Evolutionary conservation across 129 eudicot genomes (phyloP), one percentile per base, ranked within the genome.

Genomic region (Centella asiatica): DNA sequence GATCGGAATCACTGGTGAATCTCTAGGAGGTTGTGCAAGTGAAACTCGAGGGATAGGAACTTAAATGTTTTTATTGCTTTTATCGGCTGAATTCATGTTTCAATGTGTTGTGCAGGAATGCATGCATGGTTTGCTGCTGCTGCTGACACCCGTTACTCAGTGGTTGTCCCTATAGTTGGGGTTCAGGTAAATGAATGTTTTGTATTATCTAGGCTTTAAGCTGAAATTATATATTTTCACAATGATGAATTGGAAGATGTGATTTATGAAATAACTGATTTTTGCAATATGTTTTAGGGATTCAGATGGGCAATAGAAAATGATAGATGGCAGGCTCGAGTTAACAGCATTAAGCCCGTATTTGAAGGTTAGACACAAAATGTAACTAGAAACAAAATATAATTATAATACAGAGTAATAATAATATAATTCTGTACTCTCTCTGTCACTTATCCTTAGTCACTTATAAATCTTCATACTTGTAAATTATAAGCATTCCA

Each of bases 51-150:
- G 36, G 14, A 32, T 22, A 50, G 42, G 18, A 19, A 18, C 13
- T 26, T 8, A 6, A 13, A 6, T 17, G 10, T 44, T 22, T 22
- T 45, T 58, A n/a, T n/a, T n/a, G n/a, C n/a, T n/a, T n/a, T 57
- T 59, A 49, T 14, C 32, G 31, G 44, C 48, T 45, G 62, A 12
- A 20, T 57, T 73, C 14, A 66, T 24, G 48, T 50, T 27, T n/a
- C 26, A 50, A 44, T 48, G 42, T 6, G 59, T 48, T 22, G 24
- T 69, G 69, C 81, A 92, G 99, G 99, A 69, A 87, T 93, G 99
- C 96, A 93, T 74, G 90, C 99, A 67, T 87, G 96, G 96, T 85
- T 93, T 82, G 96, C 83, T 71, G 92, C 92, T 55, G 80, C 85
- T 46, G 86, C 63, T 62, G 99, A 87, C 67, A 72, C 95, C 26